Evolutionary conservation across 2,329 filamentous ascomycete species (phyloP).

Genomic region (Pseudogymnoascus sp.): DNA sequence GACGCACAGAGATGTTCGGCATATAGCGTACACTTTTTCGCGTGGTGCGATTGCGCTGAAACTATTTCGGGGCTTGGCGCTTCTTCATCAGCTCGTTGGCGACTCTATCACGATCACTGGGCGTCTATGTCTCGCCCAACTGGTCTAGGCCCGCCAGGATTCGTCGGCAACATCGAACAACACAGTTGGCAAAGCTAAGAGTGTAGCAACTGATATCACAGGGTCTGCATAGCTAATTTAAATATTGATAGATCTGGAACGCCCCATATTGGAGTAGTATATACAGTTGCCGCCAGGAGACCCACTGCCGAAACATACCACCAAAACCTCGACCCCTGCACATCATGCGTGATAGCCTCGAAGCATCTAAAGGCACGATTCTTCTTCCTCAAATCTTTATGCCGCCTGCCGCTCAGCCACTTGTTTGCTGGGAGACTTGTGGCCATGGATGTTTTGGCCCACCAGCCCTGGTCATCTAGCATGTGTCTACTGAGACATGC

Average conservation of each 20-base stretch:
- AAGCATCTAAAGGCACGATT: neutral
- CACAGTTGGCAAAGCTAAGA: neutral
- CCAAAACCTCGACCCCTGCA: neutral
- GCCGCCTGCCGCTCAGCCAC: neutral
- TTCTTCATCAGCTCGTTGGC: neutral
- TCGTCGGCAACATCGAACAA: neutral
- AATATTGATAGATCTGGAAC: neutral
- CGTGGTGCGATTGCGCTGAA: neutral
- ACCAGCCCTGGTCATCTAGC: neutral
- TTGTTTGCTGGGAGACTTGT: neutral
- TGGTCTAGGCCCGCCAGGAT: neutral
- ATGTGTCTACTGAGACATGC: neutral
- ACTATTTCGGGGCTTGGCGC: constrained; percentile 5
- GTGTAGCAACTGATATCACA: neutral
- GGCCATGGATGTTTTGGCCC: neutral
- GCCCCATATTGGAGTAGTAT: neutral
- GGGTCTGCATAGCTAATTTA: neutral
- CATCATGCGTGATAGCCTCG: neutral
- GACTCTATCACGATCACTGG: neutral
- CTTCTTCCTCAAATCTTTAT: neutral
- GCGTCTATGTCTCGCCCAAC: constrained; percentile 1
- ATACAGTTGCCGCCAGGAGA: neutral
- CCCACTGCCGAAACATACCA: constrained; percentile 2
- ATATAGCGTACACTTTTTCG: neutral
- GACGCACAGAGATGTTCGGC: neutral